These are phyloP conservation scores for Colletotrichum gigasporum DNA, from an alignment of 2,329 filamentous ascomycete species.

Conservation along the genomic window DNA sequence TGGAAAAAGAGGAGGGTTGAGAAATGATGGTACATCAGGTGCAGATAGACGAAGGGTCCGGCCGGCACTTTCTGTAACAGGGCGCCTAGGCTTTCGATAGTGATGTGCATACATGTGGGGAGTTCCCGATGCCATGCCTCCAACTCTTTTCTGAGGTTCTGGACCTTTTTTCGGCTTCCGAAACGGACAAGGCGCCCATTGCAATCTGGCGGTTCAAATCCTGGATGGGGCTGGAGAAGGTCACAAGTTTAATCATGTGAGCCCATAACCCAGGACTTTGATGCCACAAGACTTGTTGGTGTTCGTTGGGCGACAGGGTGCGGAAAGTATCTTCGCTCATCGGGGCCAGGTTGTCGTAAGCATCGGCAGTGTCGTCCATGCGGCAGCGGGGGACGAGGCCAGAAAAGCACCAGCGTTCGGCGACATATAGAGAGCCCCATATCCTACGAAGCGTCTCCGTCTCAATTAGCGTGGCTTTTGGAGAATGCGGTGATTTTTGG, in stretches of 20 bases:
- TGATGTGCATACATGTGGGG: conserved; percentile 18
- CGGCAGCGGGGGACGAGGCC: conserved; percentile 30
- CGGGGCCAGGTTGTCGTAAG: conserved; percentile 23
- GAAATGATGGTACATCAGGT: conserved; percentile 48
- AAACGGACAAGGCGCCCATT: conserved; percentile 14
- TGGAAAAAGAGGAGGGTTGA: conserved; percentile 47
- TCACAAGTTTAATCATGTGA: conserved; percentile 43
- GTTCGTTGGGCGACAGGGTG: conserved; percentile 16
- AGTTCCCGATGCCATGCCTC: conserved; percentile 32
- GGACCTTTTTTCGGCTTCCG: conserved; percentile 12
- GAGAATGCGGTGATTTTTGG: not conserved
- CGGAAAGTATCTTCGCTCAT: conserved; percentile 42
- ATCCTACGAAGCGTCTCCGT: conserved; percentile 23
- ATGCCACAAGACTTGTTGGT: not conserved
- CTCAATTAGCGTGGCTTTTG: not conserved
- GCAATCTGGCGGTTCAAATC: conserved; percentile 42
- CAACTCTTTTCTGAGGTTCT: conserved; percentile 17
- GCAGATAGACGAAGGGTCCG: conserved; percentile 45
- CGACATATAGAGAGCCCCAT: conserved; percentile 33
- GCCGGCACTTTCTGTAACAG: not conserved
- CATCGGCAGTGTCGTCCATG: conserved; percentile 7
- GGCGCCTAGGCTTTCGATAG: conserved; percentile 33
- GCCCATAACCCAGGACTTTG: conserved; percentile 44
- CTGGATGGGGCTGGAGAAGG: conserved; percentile 43
- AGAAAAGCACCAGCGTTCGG: conserved; percentile 33